These are phyloP conservation scores for Pyrenula aspistea DNA, from an alignment of 495 filamentous ascomycete genomes.

Conservation along the genomic window DNA sequence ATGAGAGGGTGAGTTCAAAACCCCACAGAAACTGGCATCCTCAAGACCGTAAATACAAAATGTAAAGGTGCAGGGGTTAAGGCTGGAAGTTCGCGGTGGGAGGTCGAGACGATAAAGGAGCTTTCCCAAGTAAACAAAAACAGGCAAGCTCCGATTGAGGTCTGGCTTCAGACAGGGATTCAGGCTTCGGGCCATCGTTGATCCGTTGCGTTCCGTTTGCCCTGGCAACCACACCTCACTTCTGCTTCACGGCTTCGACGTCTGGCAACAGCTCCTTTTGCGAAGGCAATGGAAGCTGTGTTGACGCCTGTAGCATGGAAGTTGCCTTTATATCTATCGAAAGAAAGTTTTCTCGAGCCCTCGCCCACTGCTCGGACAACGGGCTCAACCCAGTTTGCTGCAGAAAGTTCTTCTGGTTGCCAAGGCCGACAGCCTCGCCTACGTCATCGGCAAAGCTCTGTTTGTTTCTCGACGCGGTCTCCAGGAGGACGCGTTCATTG, in stretches of 20 bases:
- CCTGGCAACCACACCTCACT: background rate
- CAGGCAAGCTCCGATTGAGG: background rate
- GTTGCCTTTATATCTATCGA: too few species aligned
- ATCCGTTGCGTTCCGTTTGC: background rate
- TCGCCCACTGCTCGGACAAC: too few species aligned
- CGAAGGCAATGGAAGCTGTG: too few species aligned
- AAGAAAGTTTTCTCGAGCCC: too few species aligned
- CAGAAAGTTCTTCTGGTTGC: too few species aligned
- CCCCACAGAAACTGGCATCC: background rate
- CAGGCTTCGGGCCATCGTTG: background rate
- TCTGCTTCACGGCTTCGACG: too few species aligned
- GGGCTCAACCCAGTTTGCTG: too few species aligned
- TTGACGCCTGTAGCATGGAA: too few species aligned
- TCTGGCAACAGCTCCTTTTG: too few species aligned
- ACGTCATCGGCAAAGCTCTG: background rate
- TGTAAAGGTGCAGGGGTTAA: background rate
- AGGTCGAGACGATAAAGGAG: background rate
- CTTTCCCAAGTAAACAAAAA: background rate
- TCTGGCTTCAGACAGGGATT: background rate
- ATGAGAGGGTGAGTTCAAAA: background rate
- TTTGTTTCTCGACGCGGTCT: background rate
- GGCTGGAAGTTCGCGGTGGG: background rate
- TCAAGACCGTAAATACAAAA: background rate
- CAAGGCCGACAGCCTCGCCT: background rate
- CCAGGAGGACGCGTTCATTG: background rate